Evolutionary conservation across 2,329 filamentous ascomycete genomes (phyloP).

Genomic region (Ophiognomonia clavigignenti-juglandacearum): DNA sequence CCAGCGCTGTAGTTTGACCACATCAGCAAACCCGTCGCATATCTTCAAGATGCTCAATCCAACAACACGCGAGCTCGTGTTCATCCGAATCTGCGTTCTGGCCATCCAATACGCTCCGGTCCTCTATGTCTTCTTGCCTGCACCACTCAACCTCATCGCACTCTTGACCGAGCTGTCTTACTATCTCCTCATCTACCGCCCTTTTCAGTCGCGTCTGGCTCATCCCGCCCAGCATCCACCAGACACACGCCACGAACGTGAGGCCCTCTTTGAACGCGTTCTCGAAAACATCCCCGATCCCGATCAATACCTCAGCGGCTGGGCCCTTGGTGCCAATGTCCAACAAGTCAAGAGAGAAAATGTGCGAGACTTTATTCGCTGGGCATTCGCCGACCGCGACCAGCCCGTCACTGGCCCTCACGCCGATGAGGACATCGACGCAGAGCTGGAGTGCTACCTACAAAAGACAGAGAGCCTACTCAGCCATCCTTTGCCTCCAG

Average conservation of each 20-base stretch:
- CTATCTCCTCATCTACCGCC: constrained; percentile 36
- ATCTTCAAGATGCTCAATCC: constrained; percentile 14
- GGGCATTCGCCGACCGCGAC: not conserved
- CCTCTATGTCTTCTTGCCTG: constrained; percentile 6
- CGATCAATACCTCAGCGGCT: constrained; percentile 54
- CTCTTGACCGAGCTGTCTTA: constrained; percentile 37
- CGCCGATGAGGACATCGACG: constrained; percentile 27
- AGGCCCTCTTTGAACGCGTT: constrained; percentile 52
- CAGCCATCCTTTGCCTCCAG: constrained; percentile 44
- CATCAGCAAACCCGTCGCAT: no score
- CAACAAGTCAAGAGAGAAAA: constrained; percentile 63
- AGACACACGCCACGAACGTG: constrained; percentile 41
- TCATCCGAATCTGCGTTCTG: constrained; percentile 41
- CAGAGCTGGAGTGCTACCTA: constrained; percentile 43
- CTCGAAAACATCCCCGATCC: constrained; percentile 49
- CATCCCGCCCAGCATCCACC: constrained; percentile 36
- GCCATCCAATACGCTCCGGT: constrained; percentile 16
- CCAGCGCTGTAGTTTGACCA: no score
- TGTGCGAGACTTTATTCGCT: constrained; percentile 26
- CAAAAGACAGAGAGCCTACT: constrained; percentile 48
- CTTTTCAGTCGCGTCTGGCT: constrained; percentile 35
- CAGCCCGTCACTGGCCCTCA: no score
- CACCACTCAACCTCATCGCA: constrained; percentile 22
- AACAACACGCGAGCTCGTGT: constrained; percentile 29
- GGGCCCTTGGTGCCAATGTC: constrained; percentile 59